Evolutionary conservation across 371 early-diverging fungal genomes (phyloP), one percentile per base, ranked within the genome.

Genomic region (Capniomyces stellatus): DNA sequence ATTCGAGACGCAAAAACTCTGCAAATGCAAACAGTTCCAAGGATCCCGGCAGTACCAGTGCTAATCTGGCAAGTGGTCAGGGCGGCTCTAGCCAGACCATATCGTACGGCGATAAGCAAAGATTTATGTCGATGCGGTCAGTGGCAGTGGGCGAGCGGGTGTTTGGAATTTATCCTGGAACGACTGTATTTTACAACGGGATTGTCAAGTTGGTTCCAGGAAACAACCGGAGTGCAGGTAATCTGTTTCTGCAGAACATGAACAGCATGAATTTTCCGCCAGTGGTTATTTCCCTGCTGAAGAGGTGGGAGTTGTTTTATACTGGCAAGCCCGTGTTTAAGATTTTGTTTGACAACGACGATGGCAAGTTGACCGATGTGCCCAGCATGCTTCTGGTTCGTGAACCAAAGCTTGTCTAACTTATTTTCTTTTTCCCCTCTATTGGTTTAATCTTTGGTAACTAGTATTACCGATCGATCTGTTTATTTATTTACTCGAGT

Each of bases 331-430:
- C 51, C 18, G 2, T 51, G 3, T 51, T 51, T 39, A 23, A 27
- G 35, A 51, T 51, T 3, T n/a, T 24, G 18, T 51, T 51, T 51
- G 51, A 51, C 21, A 51, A 51, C 22, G 51, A 51, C 35, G 51
- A 51, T 23, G 51, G 51, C 2, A 29, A 31, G 39, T 40, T 51
- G 15, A 35, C 40, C 19, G 51, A 51, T 31, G 51, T 51, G 29
- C 51, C 51, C n/a, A 39, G 35, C 21, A 51, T 51, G 4, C 25
- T 48, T 19, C 18, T 23, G 3, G 30, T 48, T 23, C 27, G 19
- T 3, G 29, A 48, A 19, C 30, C 10, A 19, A 8, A 25, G 25
- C 40, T 15, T 19, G 13, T 15, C 13, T 40, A 13, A 13, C 40
- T 15, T 19, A 40, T 40, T 19, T 19, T 40, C 13, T 40, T 40